Conservation (phyloP, 2,329 filamentous ascomycete genomes). For the Ophiocordyceps sinensis region DNA sequence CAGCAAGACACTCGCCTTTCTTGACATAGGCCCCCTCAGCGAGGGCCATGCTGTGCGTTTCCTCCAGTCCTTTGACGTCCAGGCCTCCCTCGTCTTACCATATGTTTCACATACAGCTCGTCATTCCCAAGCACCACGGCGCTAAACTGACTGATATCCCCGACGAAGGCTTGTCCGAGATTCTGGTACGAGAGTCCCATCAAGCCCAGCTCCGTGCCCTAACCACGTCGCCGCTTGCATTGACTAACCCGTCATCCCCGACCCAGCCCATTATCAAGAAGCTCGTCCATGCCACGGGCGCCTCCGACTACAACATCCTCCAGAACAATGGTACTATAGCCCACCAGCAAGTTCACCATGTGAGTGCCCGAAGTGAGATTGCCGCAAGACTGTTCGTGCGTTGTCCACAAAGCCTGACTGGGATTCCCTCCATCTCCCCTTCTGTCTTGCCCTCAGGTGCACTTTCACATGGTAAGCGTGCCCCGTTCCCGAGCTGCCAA, state of each 20-base stretch:
- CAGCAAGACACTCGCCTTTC: conserved; percentile 85
- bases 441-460: conserved; percentile 42
- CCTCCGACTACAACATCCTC: conserved; percentile 77
- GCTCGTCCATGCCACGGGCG: conserved; percentile 62
- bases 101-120: conserved; percentile 44
- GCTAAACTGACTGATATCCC: conserved; percentile 85
- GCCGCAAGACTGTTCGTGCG: background rate
- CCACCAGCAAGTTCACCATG: conserved; percentile 87
- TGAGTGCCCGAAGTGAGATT: conserved; percentile 24
- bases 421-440: background rate
- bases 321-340: conserved; percentile 92
- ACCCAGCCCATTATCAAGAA: conserved; percentile 52
- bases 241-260: background rate
- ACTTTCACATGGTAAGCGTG: conserved; percentile 74
- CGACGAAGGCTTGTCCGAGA: conserved; percentile 69
- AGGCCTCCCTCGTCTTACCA: background rate
- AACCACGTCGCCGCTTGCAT: background rate
- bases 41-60: conserved; percentile 70
- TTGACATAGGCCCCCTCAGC: conserved; percentile 86
- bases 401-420: background rate
- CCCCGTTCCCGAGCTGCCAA: background rate
- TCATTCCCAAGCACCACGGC: conserved; percentile 92
- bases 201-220: background rate
- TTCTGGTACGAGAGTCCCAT: conserved; percentile 43
- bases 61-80: too few relatives aligned